Evolutionary conservation across 2,329 filamentous ascomycete genomes (phyloP).

Genomic region (Myriosclerotinia duriaeana): DNA sequence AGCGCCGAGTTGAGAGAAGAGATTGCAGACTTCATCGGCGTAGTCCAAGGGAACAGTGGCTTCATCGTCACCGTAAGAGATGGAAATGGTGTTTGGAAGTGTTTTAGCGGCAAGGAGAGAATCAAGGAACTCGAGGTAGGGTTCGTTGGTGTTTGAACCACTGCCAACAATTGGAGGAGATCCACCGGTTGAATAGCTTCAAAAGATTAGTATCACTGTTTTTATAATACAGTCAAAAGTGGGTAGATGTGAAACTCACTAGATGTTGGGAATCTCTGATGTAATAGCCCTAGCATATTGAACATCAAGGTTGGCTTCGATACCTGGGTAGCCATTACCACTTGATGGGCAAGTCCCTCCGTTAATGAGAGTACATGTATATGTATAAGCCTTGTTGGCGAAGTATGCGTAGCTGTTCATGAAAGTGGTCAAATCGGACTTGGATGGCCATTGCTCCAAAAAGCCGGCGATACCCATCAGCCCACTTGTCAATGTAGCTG

Average conservation of each 20-base stretch:
- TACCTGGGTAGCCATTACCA: constrained; percentile 25
- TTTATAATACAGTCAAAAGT: background rate
- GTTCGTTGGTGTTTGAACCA: constrained; percentile 61
- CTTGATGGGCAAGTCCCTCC: constrained; percentile 39
- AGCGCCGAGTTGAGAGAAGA: constrained; percentile 54
- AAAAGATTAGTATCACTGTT: background rate
- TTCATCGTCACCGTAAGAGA: constrained; percentile 58
- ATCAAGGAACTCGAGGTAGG: constrained; percentile 63
- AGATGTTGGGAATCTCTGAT: constrained; percentile 54
- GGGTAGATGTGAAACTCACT: constrained; percentile 29
- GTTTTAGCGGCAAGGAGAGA: constrained; percentile 53
- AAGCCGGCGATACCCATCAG: constrained; percentile 38
- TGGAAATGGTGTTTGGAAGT: constrained; percentile 59
- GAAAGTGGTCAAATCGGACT: constrained; percentile 36
- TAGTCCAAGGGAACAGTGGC: constrained; percentile 54
- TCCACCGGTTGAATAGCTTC: constrained; percentile 54
- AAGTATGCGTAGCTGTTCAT: constrained; percentile 35
- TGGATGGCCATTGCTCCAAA: constrained; percentile 35
- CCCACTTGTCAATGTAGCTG: constrained; percentile 29
- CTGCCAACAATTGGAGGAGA: constrained; percentile 51
- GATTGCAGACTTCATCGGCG: constrained; percentile 51
- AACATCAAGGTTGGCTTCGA: constrained; percentile 61
- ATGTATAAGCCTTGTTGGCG: constrained; percentile 40
- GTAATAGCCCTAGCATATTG: constrained; percentile 56
- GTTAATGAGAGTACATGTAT: constrained; percentile 35